These are phyloP conservation scores for Ambrosia hybrid DNA, from an alignment of 140 eudicot genomes.

Conservation along the genomic window DNA sequence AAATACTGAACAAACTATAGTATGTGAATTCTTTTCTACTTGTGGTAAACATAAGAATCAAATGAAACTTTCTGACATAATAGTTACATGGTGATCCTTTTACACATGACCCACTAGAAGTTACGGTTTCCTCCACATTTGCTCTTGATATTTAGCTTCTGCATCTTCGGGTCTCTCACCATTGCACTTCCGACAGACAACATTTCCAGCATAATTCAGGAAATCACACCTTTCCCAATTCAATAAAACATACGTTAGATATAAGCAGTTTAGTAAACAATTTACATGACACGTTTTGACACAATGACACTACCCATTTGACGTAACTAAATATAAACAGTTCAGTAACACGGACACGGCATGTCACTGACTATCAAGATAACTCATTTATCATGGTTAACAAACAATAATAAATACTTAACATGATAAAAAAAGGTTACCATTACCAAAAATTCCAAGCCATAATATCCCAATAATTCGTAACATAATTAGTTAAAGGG, in stretches of 20 bases:
- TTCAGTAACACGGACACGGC: no score
- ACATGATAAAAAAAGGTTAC: background rate
- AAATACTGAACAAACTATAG: no score
- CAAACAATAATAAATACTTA: no score
- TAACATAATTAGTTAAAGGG: no score
- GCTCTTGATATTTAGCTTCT: background rate
- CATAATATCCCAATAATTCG: no score
- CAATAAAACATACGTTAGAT: constrained; percentile 10
- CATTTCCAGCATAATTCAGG: background rate
- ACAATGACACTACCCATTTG: background rate
- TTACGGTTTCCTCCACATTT: background rate
- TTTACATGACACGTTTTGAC: no score
- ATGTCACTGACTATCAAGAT: background rate
- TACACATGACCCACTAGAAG: background rate
- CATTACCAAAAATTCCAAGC: background rate
- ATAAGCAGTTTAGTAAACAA: no score
- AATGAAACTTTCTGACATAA: no score
- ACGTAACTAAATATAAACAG: background rate
- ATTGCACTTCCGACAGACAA: constrained; percentile 45
- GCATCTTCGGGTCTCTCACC: background rate
- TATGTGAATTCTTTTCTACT: no score
- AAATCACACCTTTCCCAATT: constrained; percentile 45
- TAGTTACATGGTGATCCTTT: constrained; percentile 12
- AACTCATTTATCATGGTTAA: no score
- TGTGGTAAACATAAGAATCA: background rate